Evolutionary conservation across 768 basidiomycete species (phyloP).

Genomic region (Trametes elegans): DNA sequence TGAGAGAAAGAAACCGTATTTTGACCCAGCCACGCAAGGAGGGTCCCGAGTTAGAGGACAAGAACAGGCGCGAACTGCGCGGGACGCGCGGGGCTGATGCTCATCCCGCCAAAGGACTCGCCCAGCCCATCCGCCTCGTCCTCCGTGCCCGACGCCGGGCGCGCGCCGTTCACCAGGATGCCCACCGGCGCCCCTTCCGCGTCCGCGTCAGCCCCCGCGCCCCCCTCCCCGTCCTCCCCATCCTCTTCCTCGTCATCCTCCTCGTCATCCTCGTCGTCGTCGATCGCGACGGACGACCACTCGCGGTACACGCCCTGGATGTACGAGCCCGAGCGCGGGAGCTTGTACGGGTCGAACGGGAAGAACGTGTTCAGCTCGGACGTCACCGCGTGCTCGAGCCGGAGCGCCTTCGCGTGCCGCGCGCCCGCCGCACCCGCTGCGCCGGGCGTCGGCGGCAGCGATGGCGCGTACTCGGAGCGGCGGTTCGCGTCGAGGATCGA

Average conservation of each 20-base stretch:
- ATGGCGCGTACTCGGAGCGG: slow-evolving; percentile 50
- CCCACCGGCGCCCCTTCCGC: slow-evolving; percentile 2
- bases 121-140: slow-evolving; percentile 56
- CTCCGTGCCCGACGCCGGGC: slow-evolving; percentile 16
- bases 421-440: background rate
- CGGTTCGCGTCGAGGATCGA: slow-evolving; percentile 89
- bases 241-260: slow-evolving; percentile 62
- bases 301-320: slow-evolving; percentile 87
- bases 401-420: slow-evolving; percentile 22
- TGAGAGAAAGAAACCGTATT: background rate
- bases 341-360: slow-evolving; percentile 96
- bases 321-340: slow-evolving; percentile 73
- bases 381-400: slow-evolving; percentile 38
- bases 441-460: slow-evolving; percentile 22
- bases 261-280: slow-evolving; percentile 68
- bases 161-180: slow-evolving; percentile 25
- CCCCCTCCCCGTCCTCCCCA: slow-evolving; percentile 26
- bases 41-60: background rate
- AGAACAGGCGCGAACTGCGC: background rate
- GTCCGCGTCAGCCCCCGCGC: background rate
- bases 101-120: slow-evolving; percentile 75
- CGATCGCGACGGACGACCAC: slow-evolving; percentile 79
- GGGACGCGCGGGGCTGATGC: slow-evolving; percentile 63
- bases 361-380: slow-evolving; percentile 91
- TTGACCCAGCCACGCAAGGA: too few species aligned